These are phyloP conservation scores for Telfairia occidentalis DNA, from an alignment of 331 rosid genomes.

Conservation along the genomic window DNA sequence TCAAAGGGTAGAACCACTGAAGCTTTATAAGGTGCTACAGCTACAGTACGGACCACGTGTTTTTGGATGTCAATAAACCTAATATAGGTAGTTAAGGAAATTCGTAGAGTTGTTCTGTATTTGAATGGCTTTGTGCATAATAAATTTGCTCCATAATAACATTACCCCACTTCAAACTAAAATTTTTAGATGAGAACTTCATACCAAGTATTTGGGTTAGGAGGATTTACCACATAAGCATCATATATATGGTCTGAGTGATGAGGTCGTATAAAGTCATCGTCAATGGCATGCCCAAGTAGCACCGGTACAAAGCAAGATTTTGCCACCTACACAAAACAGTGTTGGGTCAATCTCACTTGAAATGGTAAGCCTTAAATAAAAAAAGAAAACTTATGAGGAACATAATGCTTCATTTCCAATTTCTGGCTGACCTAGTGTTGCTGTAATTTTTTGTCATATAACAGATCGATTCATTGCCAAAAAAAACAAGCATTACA, in stretches of 20 bases:
- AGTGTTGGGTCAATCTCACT: constrained; percentile 9
- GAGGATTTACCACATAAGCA: constrained; percentile 63
- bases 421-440: background rate
- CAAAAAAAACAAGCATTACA: background rate
- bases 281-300: constrained; percentile 85
- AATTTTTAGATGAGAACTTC: background rate
- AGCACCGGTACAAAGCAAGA: constrained; percentile 77
- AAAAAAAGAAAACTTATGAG: background rate
- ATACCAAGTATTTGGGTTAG: background rate
- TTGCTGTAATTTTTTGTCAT: background rate
- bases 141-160: background rate
- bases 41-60: background rate
- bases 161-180: background rate
- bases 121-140: background rate
- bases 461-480: background rate
- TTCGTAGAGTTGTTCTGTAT: background rate
- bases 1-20: background rate
- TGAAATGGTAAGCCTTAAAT: constrained; percentile 4
- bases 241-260: constrained; percentile 79
- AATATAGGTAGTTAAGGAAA: background rate
- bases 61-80: background rate
- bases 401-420: background rate
- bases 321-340: constrained; percentile 59
- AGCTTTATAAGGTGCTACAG: background rate
- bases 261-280: constrained; percentile 88